Percentiles rank a stretch among this genome's conserved stretches.
These are phyloP conservation scores for Platismatia glauca DNA, from an alignment of 495 filamentous ascomycete species.

Conservation along the genomic window DNA sequence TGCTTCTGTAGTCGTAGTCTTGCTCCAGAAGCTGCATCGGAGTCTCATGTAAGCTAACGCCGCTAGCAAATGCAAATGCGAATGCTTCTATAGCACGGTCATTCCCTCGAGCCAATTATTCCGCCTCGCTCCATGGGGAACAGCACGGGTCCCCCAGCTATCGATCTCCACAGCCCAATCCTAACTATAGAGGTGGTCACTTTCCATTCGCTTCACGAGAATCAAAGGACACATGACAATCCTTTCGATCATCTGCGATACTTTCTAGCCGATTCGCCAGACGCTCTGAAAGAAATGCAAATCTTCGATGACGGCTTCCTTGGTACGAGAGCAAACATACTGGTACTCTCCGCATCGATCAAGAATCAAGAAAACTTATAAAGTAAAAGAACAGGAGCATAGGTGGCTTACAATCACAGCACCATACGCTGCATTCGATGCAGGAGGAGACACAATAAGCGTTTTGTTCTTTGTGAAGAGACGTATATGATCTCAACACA, in stretches of 20 bases:
- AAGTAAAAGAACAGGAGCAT: neutral
- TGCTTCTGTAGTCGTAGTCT: neutral
- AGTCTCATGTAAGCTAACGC: neutral
- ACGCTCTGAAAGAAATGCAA: neutral
- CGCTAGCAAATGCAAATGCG: neutral
- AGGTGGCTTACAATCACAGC: too few relatives aligned
- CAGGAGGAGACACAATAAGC: too few relatives aligned
- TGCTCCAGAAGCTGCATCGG: neutral
- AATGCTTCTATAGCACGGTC: neutral
- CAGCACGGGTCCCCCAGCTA: neutral
- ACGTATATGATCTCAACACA: neutral
- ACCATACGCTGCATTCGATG: neutral
- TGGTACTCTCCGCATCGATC: neutral
- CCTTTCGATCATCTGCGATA: neutral
- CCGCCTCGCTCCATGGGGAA: neutral
- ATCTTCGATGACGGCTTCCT: neutral
- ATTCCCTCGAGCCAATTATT: neutral
- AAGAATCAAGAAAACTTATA: neutral
- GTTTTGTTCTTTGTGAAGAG: neutral
- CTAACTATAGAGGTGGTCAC: neutral
- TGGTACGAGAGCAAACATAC: neutral
- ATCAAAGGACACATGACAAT: neutral
- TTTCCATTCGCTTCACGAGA: neutral
- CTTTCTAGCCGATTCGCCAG: neutral
- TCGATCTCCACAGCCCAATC: neutral